Conservation (phyloP, 1,284 basidiomycete genomes). For the Ceratobasidium sp. region DNA sequence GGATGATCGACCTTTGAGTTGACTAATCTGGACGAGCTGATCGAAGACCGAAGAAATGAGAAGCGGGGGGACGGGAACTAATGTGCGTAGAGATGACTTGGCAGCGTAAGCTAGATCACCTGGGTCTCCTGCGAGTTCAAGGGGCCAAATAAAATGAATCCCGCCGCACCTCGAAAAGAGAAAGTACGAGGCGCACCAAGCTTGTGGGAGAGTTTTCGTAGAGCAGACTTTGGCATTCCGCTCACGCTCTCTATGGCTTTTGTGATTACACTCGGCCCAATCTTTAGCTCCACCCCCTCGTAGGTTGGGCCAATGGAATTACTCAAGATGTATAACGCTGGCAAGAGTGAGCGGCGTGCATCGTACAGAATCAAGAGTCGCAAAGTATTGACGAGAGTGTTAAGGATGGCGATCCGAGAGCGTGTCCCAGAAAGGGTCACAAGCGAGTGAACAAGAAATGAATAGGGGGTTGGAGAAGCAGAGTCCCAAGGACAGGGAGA, state of each 20-base stretch:
- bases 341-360: slow-evolving; percentile 73
- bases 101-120: slow-evolving; percentile 88
- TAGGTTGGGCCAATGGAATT: slow-evolving; percentile 89
- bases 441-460: slow-evolving; percentile 84
- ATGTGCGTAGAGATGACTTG: slow-evolving; percentile 81
- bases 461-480: slow-evolving; percentile 74
- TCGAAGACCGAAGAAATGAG: slow-evolving; percentile 75
- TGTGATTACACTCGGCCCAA: slow-evolving; percentile 82
- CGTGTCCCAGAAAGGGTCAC: slow-evolving; percentile 80
- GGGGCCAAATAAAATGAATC: not conserved
- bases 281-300: slow-evolving; percentile 78
- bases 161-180: not conserved
- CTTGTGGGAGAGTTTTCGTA: slow-evolving; percentile 74
- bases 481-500: slow-evolving; percentile 57
- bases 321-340: slow-evolving; percentile 90
- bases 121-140: slow-evolving; percentile 69
- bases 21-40: slow-evolving; percentile 73
- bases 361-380: slow-evolving; percentile 78
- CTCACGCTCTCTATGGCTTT: slow-evolving; percentile 87
- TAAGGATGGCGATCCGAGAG: slow-evolving; percentile 85
- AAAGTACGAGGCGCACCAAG: slow-evolving; percentile 60
- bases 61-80: slow-evolving; percentile 80
- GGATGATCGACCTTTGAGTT: slow-evolving; percentile 79
- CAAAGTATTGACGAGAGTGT: slow-evolving; percentile 84
- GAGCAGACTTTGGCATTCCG: slow-evolving; percentile 75